A percentile compares a stretch with the other conserved stretches of the same genome.
Conservation (phyloP, 371 early-diverging fungal species). For the Furculomyces boomerangus region DNA sequence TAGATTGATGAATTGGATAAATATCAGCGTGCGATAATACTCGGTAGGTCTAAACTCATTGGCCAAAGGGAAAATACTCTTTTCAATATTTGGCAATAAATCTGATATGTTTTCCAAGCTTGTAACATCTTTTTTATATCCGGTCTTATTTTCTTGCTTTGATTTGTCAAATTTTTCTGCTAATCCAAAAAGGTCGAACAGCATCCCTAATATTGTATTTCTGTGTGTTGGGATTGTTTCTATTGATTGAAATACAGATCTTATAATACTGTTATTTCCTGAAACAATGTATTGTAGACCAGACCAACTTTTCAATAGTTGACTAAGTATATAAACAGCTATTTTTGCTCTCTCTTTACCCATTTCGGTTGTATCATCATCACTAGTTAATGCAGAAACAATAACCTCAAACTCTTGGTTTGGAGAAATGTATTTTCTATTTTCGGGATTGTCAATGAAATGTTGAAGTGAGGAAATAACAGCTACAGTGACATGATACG, state of each 20-base stretch:
- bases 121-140: not conserved
- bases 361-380: slow-evolving; percentile 10
- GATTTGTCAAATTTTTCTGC: slow-evolving; percentile 19
- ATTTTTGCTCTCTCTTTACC: slow-evolving; percentile 20
- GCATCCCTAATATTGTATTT: slow-evolving; percentile 20
- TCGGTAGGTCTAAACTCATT: slow-evolving; percentile 17
- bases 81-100: not conserved
- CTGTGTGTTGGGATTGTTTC: slow-evolving; percentile 11
- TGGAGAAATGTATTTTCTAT: slow-evolving; percentile 8
- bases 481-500: slow-evolving; percentile 17
- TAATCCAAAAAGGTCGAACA: slow-evolving; percentile 23
- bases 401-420: slow-evolving; percentile 18
- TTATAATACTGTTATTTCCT: slow-evolving; percentile 11
- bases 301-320: slow-evolving; percentile 22
- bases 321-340: slow-evolving; percentile 20
- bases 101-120: not conserved
- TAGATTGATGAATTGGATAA: slow-evolving; percentile 18
- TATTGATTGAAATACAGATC: slow-evolving; percentile 11
- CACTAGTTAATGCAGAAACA: slow-evolving; percentile 16
- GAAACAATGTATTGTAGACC: slow-evolving; percentile 22
- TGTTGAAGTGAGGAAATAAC: slow-evolving; percentile 14
- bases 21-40: slow-evolving; percentile 19
- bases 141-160: slow-evolving; percentile 18
- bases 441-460: slow-evolving; percentile 12
- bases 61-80: not conserved